Conservation (phyloP, 2,329 filamentous ascomycete species). For the Apiospora koreana region DNA sequence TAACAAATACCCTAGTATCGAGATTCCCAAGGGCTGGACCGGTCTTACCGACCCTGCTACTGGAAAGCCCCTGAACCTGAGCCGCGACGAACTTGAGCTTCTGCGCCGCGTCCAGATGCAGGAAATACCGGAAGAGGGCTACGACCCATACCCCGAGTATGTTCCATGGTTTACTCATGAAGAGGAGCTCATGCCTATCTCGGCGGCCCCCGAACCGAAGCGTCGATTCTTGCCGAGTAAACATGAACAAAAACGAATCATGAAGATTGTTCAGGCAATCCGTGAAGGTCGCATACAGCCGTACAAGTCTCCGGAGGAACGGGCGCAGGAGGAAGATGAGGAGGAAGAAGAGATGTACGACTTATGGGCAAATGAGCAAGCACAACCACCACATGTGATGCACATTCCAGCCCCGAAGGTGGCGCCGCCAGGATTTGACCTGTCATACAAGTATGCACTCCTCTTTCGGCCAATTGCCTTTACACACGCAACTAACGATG, state of each 20-base stretch:
- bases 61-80: conserved; percentile 87
- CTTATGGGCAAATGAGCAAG: conserved; percentile 91
- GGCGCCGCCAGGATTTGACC: conserved; percentile 88
- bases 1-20: conserved; percentile 63
- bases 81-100: conserved; percentile 83
- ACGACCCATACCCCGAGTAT: conserved; percentile 90
- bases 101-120: conserved; percentile 87
- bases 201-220: conserved; percentile 93
- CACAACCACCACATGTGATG: conserved; percentile 84
- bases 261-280: conserved; percentile 96
- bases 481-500: neutral
- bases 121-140: conserved; percentile 82
- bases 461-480: neutral
- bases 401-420: conserved; percentile 93
- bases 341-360: conserved; percentile 78
- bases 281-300: conserved; percentile 91
- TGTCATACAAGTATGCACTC: conserved; percentile 73
- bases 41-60: conserved; percentile 92
- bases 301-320: conserved; percentile 73
- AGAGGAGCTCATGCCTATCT: conserved; percentile 91
- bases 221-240: conserved; percentile 94
- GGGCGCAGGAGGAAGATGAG: conserved; percentile 69
- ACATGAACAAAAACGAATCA: conserved; percentile 92
- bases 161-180: conserved; percentile 93
- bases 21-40: conserved; percentile 96